A percentile compares a stretch with the other conserved stretches of the same genome.
Evolutionary conservation across 148 eudicot genomes (phyloP).

Genomic region (Camellia lanceoleosa): DNA sequence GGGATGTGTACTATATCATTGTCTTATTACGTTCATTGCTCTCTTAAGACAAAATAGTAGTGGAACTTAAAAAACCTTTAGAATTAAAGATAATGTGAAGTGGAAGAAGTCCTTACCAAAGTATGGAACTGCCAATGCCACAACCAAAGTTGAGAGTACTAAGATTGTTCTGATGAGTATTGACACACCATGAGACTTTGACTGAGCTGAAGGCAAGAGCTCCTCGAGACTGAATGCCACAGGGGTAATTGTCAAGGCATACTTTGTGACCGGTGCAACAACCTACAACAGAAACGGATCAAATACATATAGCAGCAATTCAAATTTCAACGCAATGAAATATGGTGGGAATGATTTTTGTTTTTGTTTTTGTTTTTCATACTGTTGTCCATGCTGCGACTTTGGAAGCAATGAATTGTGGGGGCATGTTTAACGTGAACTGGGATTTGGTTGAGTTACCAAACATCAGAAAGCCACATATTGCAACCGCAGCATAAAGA

Average conservation of each 20-base stretch:
- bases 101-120: conserved; percentile 37
- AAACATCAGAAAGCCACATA: conserved; percentile 44
- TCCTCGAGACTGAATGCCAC: conserved; percentile 50
- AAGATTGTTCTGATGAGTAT: conserved; percentile 40
- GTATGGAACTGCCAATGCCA: conserved; percentile 47
- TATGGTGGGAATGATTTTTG: too few species aligned
- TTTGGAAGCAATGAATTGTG: conserved; percentile 25
- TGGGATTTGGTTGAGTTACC: conserved; percentile 42
- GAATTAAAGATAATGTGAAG: neutral
- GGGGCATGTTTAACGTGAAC: conserved; percentile 48
- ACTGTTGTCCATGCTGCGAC: conserved; percentile 51
- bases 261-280: conserved; percentile 42
- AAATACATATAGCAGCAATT: too few species aligned
- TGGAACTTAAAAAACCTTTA: neutral
- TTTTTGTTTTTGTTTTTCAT: conserved; percentile 2
- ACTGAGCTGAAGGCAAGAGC: conserved; percentile 34
- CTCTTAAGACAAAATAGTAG: neutral
- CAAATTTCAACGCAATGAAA: too few species aligned
- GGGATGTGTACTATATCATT: too few species aligned
- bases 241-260: conserved; percentile 43
- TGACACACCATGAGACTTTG: conserved; percentile 25
- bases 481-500: conserved; percentile 34
- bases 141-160: conserved; percentile 35
- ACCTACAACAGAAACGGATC: conserved; percentile 29
- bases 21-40: neutral